These are phyloP conservation scores for Porodaedalea pini DNA, from an alignment of 1,284 basidiomycete genomes.

Conservation along the genomic window DNA sequence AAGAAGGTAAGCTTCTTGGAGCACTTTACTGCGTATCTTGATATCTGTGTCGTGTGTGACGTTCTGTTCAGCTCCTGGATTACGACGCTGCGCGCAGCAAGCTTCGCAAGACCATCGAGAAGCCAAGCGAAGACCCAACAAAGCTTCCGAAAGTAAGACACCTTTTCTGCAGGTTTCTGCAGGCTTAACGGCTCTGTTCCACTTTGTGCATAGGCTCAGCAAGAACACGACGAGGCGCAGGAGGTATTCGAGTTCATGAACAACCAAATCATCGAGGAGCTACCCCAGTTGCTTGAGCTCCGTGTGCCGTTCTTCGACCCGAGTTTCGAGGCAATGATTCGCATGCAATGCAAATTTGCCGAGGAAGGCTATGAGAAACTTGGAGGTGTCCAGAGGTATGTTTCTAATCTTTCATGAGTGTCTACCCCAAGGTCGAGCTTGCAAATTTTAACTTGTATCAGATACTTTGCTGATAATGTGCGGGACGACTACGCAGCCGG, in stretches of 20 bases:
- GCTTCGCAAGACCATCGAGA: slow-evolving; percentile 87
- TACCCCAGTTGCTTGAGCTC: slow-evolving; percentile 91
- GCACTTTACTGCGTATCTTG: neutral
- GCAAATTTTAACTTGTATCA: slow-evolving; percentile 29
- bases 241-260: slow-evolving; percentile 94
- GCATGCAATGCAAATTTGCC: slow-evolving; percentile 95
- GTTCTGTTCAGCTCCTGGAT: slow-evolving; percentile 71
- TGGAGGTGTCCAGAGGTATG: slow-evolving; percentile 86
- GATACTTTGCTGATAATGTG: slow-evolving; percentile 87
- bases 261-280: slow-evolving; percentile 85
- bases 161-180: neutral
- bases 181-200: slow-evolving; percentile 3
- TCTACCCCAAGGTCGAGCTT: neutral
- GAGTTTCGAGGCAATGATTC: slow-evolving; percentile 98
- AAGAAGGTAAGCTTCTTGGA: slow-evolving; percentile 73
- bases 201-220: slow-evolving; percentile 67
- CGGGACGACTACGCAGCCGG: slow-evolving; percentile 97
- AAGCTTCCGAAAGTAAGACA: slow-evolving; percentile 77
- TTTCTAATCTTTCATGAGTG: slow-evolving; percentile 6
- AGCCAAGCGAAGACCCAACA: slow-evolving; percentile 89
- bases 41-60: neutral
- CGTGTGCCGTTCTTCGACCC: slow-evolving; percentile 98
- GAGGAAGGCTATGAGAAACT: slow-evolving; percentile 99
- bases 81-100: slow-evolving; percentile 91
- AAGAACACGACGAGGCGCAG: slow-evolving; percentile 91